Evolutionary conservation across 495 filamentous ascomycete genomes (phyloP).

Genomic region (Bacidia gigantensis): DNA sequence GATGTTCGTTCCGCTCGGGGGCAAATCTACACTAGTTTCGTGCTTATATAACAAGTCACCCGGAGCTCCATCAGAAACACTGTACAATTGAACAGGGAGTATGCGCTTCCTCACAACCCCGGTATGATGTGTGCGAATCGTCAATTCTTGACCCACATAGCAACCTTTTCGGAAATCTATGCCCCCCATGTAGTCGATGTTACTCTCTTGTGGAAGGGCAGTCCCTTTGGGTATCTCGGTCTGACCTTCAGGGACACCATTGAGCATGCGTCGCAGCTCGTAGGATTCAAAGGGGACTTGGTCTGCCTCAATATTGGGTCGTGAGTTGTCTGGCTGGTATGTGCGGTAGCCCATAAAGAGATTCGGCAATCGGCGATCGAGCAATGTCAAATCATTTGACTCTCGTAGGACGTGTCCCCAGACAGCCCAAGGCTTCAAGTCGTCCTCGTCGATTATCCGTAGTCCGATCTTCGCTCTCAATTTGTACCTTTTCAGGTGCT

Average conservation of each 20-base stretch:
- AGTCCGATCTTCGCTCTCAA: conserved; percentile 63
- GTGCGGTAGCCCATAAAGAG: conserved; percentile 44
- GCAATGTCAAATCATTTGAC: conserved; percentile 17
- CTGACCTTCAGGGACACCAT: conserved; percentile 75
- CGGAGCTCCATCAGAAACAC: conserved; percentile 20
- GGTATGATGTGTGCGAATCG: conserved; percentile 84
- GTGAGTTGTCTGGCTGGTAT: conserved; percentile 25
- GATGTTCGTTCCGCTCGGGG: conserved; percentile 30
- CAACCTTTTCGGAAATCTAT: conserved; percentile 93
- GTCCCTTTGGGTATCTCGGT: conserved; percentile 53
- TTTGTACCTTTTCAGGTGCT: conserved; percentile 71
- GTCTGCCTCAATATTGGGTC: conserved; percentile 3
- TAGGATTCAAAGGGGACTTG: conserved; percentile 35
- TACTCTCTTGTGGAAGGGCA: conserved; percentile 68
- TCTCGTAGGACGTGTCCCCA: conserved; percentile 43
- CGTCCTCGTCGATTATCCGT: conserved; percentile 45
- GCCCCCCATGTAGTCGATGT: conserved; percentile 68
- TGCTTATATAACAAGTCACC: conserved; percentile 36
- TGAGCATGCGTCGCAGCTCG: conserved; percentile 55
- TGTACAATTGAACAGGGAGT: conserved; percentile 70
- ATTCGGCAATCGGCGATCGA: conserved; percentile 52
- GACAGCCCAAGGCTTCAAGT: conserved; percentile 49
- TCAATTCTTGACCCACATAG: conserved; percentile 93
- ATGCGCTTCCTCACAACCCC: conserved; percentile 86
- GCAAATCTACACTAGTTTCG: conserved; percentile 19